A percentile compares a stretch with the other conserved stretches of the same genome.
phyloP scores from a whole-genome alignment of 257 asterid species.

The Lycium barbarum region DNA sequence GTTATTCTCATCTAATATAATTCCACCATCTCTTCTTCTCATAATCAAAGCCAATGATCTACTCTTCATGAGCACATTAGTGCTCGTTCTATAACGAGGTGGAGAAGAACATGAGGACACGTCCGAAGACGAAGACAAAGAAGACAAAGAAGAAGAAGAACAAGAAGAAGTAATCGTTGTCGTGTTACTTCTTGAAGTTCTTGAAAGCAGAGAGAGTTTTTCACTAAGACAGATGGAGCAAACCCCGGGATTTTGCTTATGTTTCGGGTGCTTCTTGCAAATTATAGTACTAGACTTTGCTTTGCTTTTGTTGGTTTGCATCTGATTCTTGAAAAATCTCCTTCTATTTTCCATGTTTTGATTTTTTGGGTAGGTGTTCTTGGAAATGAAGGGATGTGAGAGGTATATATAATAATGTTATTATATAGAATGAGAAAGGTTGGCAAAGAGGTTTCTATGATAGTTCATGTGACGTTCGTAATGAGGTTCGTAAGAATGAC shows the following conservation, averaged over 20 bases:
- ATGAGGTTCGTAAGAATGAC: constrained; percentile 26
- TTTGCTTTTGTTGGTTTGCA: constrained; percentile 38
- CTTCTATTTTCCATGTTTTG: constrained; percentile 34
- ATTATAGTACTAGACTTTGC: constrained; percentile 22
- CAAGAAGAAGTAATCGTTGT: constrained; percentile 20
- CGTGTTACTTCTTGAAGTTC: constrained; percentile 31
- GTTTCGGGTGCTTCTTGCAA: constrained; percentile 76
- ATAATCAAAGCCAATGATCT: constrained; percentile 57
- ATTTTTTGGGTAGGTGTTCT: neutral
- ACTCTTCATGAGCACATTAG: constrained; percentile 55
- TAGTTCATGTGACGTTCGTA: constrained; percentile 64
- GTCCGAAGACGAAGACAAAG: constrained; percentile 55
- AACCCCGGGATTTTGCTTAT: constrained; percentile 74
- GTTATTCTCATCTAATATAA: constrained; percentile 32
- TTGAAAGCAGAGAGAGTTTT: constrained; percentile 51
- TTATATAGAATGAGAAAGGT: constrained; percentile 24
- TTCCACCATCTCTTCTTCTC: constrained; percentile 39
- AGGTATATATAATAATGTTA: neutral
- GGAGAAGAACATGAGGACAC: constrained; percentile 69
- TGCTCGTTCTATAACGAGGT: neutral
- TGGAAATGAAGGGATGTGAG: neutral
- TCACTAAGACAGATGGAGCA: constrained; percentile 71
- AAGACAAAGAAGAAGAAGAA: constrained; percentile 60
- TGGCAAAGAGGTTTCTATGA: constrained; percentile 61
- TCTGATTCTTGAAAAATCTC: constrained; percentile 45